Percentiles rank a stretch among this genome's conserved stretches.
Evolutionary conservation across 257 asterid genomes (phyloP).

Genomic region (Avicennia marina): DNA sequence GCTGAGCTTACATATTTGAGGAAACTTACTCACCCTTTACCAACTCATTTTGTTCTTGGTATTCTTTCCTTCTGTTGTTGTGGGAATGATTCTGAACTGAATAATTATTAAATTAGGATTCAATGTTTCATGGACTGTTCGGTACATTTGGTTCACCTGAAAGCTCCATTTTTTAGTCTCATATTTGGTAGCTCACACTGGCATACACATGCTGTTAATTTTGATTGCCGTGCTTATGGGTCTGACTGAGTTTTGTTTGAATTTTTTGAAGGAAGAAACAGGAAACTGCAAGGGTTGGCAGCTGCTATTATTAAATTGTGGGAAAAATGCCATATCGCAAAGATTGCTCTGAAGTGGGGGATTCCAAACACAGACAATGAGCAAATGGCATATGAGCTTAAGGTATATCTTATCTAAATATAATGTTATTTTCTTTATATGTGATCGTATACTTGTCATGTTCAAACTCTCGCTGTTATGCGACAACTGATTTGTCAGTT

Average conservation of each 20-base stretch:
- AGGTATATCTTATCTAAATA: slow-evolving; percentile 48
- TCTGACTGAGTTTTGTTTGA: slow-evolving; percentile 25
- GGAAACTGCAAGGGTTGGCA: slow-evolving; percentile 85
- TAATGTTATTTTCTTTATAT: slow-evolving; percentile 14
- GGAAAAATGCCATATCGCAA: slow-evolving; percentile 94
- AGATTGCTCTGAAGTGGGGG: slow-evolving; percentile 93
- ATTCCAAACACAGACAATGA: slow-evolving; percentile 78
- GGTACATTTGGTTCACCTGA: not conserved
- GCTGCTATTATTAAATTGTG: slow-evolving; percentile 75
- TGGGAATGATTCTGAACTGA: slow-evolving; percentile 1
- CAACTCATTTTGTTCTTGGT: slow-evolving; percentile 96
- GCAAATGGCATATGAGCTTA: slow-evolving; percentile 89
- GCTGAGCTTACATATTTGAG: slow-evolving; percentile 79
- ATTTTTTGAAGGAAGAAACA: slow-evolving; percentile 72
- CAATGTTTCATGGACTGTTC: no score
- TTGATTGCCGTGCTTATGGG: slow-evolving; percentile 6
- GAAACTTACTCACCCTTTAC: slow-evolving; percentile 72
- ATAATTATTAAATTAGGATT: slow-evolving; percentile 9
- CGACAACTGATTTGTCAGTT: no score
- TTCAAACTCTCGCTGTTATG: no score
- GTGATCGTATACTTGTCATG: no score
- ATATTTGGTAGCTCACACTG: slow-evolving; percentile 13
- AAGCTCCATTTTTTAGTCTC: not conserved
- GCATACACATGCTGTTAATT: slow-evolving; percentile 11
- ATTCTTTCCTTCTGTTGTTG: slow-evolving; percentile 16